Base-by-base conservation (phyloP, 2,329 filamentous ascomycete genomes). In the Fusarium sp. region DNA sequence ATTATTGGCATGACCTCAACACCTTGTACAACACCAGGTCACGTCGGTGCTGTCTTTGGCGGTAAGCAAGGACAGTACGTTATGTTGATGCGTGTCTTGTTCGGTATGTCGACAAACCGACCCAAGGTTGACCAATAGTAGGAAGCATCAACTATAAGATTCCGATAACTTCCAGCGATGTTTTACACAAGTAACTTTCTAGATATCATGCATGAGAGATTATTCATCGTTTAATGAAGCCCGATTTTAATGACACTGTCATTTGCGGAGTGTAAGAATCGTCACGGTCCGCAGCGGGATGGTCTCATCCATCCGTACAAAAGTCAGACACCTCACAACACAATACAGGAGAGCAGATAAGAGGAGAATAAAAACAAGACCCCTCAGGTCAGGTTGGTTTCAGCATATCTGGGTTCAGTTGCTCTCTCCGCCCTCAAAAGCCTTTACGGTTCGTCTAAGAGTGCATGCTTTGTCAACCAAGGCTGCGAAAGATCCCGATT, bases 341-440 rank as follows among this genome's bases (percentile, higher is more conserved):
- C 8, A n/a, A 50, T 18, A 15, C 2, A 5, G 14, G 6, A 3
- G n/a, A 10, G 15, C 8, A 6, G 8, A n/a, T 32, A n/a, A 18
- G 11, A 7, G 15, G 11, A 18, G 7, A 28, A 28, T 0, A 47
- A 28, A 17, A 1, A 3, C 32, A 34, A 4, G 14, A 17, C 32
- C 1, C 4, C 7, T 34, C 3, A 34, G 32, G 0, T 1, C 3
- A 34, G 32, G 0, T 4, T 17, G 14, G 32, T 3, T 17, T 17
- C 9, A 34, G 32, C 14, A 17, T 34, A 8, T 34, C 1, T 34
- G 32, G 3, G 14, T 3, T 1, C 14, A 17, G 32, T 34, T 17
- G 14, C 32, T 34, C 8, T 17, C 0, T 34, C 32, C 7, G 32
- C 7, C 32, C 3, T 34, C 32, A 34, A 34, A 34, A 34, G 13